Evolutionary conservation across 306 rosid species (phyloP), one percentile per base, ranked within the genome.

Genomic region (Citrullus mucosospermus): DNA sequence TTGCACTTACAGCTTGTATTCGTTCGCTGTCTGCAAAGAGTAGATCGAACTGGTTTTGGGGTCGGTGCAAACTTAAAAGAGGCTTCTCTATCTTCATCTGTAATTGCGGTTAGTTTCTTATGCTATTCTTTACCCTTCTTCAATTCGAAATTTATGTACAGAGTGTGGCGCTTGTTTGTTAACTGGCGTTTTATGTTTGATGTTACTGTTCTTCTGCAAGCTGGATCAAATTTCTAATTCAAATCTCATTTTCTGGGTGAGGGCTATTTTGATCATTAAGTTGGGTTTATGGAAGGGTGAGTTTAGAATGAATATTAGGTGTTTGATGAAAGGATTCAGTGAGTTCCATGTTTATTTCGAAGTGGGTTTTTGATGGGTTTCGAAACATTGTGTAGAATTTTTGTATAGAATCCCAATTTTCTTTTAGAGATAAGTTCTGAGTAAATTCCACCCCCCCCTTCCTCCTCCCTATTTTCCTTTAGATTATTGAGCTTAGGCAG

Each of bases 1-100:
- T 75, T n/a, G 50, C 50, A 55, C 12, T 10, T 76, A 56, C 79
- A 76, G 79, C 55, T 76, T n/a, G 67, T 20, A 56, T 38, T 76
- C 28, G 1, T 32, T 53, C 8, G 61, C 61, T 68, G 75, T 46
- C 76, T 70, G 39, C 32, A 13, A 48, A 22, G 20, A 70, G 76
- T 70, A 20, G 76, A 70, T 70, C 76, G 39, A 73, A 38, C 61
- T 51, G 48, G 61, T 16, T 73, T 32, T 4, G 17, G 61, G 61
- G 78, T 73, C 46, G 59, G 57, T 54, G 57, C 30, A 4, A 53
- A 53, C 46, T 51, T 73, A 48, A 72, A 36, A 48, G 25, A 28
- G 32, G 65, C 38, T 38, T 55, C 38, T 56, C 36, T 38, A 41
- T 32, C 58, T 73, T 53, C 28, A 32, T 76, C 68, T 12, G 67